Conservation (phyloP, 2,329 filamentous ascomycete species). For the Paecilomyces dactylethromorphus region DNA sequence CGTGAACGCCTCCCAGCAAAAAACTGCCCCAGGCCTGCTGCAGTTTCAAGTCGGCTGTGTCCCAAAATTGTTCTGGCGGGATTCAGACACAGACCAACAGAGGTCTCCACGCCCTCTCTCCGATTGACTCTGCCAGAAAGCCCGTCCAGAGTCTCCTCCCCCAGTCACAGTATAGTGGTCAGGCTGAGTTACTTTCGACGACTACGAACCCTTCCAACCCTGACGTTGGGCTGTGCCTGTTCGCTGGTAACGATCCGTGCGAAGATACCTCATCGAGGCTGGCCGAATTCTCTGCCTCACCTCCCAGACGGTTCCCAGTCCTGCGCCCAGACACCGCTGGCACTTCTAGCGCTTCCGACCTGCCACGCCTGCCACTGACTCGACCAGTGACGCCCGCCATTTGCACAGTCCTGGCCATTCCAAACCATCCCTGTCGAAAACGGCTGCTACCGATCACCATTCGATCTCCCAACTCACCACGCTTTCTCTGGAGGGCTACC, state of each 20-base stretch:
- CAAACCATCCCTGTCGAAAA: conserved; percentile 25
- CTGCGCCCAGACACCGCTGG: conserved; percentile 1
- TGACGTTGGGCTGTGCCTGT: neutral
- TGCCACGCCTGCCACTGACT: neutral
- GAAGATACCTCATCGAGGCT: neutral
- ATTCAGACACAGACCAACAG: neutral
- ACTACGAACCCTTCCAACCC: neutral
- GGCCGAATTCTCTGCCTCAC: neutral
- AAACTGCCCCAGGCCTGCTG: neutral
- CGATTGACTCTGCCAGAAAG: neutral
- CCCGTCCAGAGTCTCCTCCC: neutral
- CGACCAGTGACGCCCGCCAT: neutral
- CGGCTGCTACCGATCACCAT: conserved; percentile 8
- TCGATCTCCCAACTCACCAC: conserved; percentile 1
- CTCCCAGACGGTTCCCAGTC: neutral
- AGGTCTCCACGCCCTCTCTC: neutral
- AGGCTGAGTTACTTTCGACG: neutral
- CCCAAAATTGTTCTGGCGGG: neutral
- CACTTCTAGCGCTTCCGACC: conserved; percentile 1
- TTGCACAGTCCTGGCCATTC: conserved; percentile 9
- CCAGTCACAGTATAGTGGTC: neutral
- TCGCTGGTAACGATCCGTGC: neutral
- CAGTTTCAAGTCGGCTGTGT: neutral
- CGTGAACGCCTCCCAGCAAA: neutral
- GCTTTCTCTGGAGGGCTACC: neutral